Conservation (phyloP, 208 protist genomes). For the Acanthamoeba triangularis region DNA sequence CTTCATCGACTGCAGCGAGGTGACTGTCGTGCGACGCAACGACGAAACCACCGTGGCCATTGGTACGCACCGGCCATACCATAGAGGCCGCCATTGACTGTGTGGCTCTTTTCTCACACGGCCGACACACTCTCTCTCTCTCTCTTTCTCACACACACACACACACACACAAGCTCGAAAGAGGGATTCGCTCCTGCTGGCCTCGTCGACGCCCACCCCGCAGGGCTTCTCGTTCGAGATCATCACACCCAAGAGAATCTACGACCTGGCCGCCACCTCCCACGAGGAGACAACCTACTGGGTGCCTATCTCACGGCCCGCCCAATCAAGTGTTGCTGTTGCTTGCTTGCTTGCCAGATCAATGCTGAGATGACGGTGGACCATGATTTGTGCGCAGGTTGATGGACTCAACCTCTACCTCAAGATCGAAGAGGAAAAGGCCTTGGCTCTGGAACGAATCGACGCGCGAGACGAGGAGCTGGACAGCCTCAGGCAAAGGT, state of each 20-base stretch:
- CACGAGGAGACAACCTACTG: background rate
- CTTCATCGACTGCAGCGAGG: slow-evolving; percentile 49
- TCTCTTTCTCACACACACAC: background rate
- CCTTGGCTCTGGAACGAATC: background rate
- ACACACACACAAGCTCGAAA: background rate
- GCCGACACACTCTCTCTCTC: background rate
- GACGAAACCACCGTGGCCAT: background rate
- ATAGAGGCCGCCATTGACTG: background rate
- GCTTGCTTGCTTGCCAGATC: background rate
- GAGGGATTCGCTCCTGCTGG: background rate
- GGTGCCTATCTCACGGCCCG: background rate
- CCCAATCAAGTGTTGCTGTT: background rate
- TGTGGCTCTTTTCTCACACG: background rate
- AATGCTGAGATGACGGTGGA: background rate
- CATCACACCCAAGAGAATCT: slow-evolving; percentile 48
- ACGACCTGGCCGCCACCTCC: slow-evolving; percentile 31
- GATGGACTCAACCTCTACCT: slow-evolving; percentile 36
- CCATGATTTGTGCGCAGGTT: slow-evolving; percentile 1
- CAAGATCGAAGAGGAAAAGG: slow-evolving; percentile 38
- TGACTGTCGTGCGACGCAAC: background rate
- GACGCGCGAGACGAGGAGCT: slow-evolving; percentile 7
- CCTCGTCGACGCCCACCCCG: background rate
- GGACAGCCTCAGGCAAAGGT: background rate
- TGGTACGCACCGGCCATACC: background rate
- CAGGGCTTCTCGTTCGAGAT: slow-evolving; percentile 31